These are phyloP conservation scores for Zychaea mexicana DNA, from an alignment of 371 early-diverging fungal genomes.

Conservation along the genomic window DNA sequence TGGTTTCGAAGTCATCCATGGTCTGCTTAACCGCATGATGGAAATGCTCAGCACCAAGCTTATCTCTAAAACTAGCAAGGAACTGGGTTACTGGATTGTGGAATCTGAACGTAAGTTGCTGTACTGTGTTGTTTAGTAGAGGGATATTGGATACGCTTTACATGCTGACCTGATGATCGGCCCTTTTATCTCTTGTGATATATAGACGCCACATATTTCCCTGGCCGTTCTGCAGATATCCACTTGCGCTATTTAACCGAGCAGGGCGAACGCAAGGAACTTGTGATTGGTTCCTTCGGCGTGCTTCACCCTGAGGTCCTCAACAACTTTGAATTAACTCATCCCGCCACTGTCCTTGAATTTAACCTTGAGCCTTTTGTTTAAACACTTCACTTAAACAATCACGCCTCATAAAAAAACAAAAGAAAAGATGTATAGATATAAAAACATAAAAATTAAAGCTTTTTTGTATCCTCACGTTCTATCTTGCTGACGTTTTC, in stretches of 20 bases:
- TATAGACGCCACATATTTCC: slow-evolving; percentile 86
- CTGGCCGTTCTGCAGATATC: slow-evolving; percentile 89
- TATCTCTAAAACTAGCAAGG: slow-evolving; percentile 42
- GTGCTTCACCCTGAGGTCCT: slow-evolving; percentile 94
- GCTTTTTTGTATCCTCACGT: too few species aligned
- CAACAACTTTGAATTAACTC: slow-evolving; percentile 80
- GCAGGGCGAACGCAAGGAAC: slow-evolving; percentile 46
- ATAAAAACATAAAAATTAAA: neutral
- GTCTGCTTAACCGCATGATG: slow-evolving; percentile 92
- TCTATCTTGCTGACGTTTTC: too few species aligned
- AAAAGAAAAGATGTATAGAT: slow-evolving; percentile 1
- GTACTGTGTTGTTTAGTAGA: neutral
- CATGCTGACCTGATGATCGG: neutral
- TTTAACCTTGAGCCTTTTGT: slow-evolving; percentile 96
- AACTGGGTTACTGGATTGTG: slow-evolving; percentile 80
- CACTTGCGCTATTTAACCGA: slow-evolving; percentile 57
- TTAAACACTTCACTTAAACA: slow-evolving; percentile 34
- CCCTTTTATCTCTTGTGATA: neutral
- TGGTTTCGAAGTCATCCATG: slow-evolving; percentile 96
- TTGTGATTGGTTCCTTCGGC: slow-evolving; percentile 86
- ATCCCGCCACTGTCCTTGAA: slow-evolving; percentile 92
- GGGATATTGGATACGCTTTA: neutral
- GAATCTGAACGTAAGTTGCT: slow-evolving; percentile 75
- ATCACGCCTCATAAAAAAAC: neutral
- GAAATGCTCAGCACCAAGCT: slow-evolving; percentile 68